Conservation (phyloP, 345 rosid genomes). For the Arabidopsis arenosa region DNA sequence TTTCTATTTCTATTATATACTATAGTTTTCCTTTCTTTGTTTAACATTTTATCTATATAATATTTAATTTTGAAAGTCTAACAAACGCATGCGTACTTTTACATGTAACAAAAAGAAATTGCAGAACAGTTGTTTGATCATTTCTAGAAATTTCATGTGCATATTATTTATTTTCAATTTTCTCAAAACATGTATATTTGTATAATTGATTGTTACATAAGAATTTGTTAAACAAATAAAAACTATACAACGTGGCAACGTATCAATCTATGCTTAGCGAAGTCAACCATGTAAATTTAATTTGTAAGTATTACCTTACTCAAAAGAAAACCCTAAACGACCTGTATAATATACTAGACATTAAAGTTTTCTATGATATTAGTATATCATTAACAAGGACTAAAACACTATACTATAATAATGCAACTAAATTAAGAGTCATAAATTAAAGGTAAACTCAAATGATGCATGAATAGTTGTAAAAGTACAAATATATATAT, state of each 20-base stretch:
- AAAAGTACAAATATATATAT: constrained; percentile 13
- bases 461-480: constrained; percentile 20
- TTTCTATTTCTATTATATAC: background rate
- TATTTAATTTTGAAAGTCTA: constrained; percentile 22
- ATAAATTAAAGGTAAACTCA: constrained; percentile 15
- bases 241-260: constrained; percentile 24
- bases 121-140: constrained; percentile 20
- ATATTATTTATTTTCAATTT: background rate
- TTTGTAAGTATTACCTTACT: background rate
- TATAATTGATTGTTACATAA: background rate
- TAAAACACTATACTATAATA: background rate
- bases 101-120: constrained; percentile 7
- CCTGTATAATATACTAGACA: background rate
- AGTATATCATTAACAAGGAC: background rate
- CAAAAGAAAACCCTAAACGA: background rate
- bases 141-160: constrained; percentile 39
- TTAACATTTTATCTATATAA: background rate
- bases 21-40: background rate
- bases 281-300: constrained; percentile 31
- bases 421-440: background rate
- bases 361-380: background rate
- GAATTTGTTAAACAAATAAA: constrained; percentile 11
- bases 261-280: constrained; percentile 16
- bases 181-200: constrained; percentile 10
- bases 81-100: constrained; percentile 30